Evolutionary conservation across 495 filamentous ascomycete species (phyloP).

Genomic region (Penicillium manginii): DNA sequence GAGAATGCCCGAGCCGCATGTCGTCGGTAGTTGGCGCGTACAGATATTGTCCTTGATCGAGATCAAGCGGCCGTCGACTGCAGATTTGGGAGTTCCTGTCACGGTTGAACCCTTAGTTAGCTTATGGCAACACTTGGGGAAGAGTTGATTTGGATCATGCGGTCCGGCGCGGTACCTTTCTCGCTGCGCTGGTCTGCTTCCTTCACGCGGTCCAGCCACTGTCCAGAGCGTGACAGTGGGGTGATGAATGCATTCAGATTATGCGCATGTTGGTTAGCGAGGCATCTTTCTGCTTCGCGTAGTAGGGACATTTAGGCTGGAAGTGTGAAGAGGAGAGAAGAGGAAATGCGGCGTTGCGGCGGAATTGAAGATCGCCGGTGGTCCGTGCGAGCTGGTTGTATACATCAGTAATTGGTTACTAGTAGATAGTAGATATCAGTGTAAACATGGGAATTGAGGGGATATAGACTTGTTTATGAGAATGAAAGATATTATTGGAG

Average conservation of each 20-base stretch:
- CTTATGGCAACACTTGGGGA: not conserved
- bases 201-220: conserved; percentile 40
- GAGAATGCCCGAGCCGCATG: conserved; percentile 81
- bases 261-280: conserved; percentile 50
- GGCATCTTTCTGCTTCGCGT: conserved; percentile 53
- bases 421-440: no score
- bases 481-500: no score
- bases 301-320: conserved; percentile 48
- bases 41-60: conserved; percentile 93
- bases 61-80: conserved; percentile 59
- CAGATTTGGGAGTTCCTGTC: conserved; percentile 38
- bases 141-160: not conserved
- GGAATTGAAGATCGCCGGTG: conserved; percentile 17
- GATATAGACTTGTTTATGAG: no score
- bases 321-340: conserved; percentile 6
- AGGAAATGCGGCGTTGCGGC: conserved; percentile 5
- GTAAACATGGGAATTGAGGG: no score
- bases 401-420: no score
- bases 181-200: conserved; percentile 45
- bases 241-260: conserved; percentile 53
- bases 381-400: conserved; percentile 2
- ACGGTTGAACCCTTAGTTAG: not conserved
- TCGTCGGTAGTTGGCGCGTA: conserved; percentile 69
- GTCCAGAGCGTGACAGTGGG: conserved; percentile 33
- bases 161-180: conserved; percentile 31